Conservation (phyloP, 2,329 filamentous ascomycete genomes). For the Erysiphe neolycopersici region DNA sequence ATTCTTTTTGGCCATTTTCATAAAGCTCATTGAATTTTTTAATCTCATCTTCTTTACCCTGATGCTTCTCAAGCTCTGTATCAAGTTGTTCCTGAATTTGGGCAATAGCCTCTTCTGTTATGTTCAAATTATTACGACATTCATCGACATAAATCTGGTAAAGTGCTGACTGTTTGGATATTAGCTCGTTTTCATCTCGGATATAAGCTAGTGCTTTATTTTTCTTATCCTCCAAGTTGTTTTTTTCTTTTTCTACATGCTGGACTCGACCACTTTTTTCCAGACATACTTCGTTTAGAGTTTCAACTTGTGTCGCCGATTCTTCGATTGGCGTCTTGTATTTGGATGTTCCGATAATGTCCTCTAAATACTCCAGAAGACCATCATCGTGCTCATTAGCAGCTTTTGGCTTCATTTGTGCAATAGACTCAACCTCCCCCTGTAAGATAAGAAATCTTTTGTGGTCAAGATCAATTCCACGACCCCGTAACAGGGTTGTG, state of each 20-base stretch:
- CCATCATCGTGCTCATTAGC: conserved; percentile 89
- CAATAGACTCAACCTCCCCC: conserved; percentile 94
- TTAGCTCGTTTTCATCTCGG: conserved; percentile 77
- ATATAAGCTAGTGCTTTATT: conserved; percentile 76
- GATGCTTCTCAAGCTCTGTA: conserved; percentile 69
- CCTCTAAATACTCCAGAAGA: conserved; percentile 83
- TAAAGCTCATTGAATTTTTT: conserved; percentile 71
- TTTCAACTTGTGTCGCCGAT: conserved; percentile 67
- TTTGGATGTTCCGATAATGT: conserved; percentile 96
- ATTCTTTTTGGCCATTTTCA: conserved; percentile 58
- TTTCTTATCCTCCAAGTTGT: conserved; percentile 82
- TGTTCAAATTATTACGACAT: conserved; percentile 64
- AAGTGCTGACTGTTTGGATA: conserved; percentile 65
- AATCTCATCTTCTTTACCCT: conserved; percentile 72
- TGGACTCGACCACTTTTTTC: conserved; percentile 92
- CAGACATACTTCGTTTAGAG: conserved; percentile 75
- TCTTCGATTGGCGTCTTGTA: conserved; percentile 97
- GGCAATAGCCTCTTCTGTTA: conserved; percentile 71
- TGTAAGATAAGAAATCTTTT: conserved; percentile 95
- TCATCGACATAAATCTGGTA: conserved; percentile 83
- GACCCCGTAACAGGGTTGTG: conserved; percentile 59
- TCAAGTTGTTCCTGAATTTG: conserved; percentile 76
- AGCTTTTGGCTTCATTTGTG: conserved; percentile 97
- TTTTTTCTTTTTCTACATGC: conserved; percentile 94
- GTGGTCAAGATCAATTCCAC: conserved; percentile 86